Percentiles rank a stretch among this genome's conserved stretches.
phyloP scores from a whole-genome alignment of 208 protist species.

The Trypanosoma platydactyli region DNA sequence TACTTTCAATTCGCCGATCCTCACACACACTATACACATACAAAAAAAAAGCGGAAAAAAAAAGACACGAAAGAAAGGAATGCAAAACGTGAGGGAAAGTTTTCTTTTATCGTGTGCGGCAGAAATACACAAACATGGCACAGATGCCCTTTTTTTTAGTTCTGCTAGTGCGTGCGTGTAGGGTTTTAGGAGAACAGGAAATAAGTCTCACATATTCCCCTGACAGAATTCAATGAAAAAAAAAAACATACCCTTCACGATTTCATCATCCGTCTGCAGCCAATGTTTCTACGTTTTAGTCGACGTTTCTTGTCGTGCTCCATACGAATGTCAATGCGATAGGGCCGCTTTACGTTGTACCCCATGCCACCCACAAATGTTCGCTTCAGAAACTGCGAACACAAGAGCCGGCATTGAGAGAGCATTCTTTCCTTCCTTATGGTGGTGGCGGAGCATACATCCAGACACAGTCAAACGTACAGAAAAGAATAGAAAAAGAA shows the following conservation, averaged over 20 bases:
- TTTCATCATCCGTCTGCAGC: conserved; percentile 83
- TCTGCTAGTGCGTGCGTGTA: too few relatives aligned
- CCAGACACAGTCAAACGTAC: not conserved
- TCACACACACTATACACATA: conserved; percentile 4
- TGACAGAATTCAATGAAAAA: too few relatives aligned
- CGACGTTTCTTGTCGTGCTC: conserved; percentile 85
- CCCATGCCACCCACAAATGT: conserved; percentile 81
- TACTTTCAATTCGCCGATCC: not conserved
- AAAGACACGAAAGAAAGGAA: too few relatives aligned
- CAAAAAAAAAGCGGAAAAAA: not conserved
- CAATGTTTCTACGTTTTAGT: conserved; percentile 65
- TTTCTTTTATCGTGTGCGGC: too few relatives aligned
- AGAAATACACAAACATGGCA: too few relatives aligned
- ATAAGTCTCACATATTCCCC: too few relatives aligned
- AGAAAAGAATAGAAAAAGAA: not conserved
- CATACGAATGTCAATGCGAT: conserved; percentile 84
- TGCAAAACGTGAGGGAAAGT: not conserved
- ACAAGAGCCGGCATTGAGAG: conserved; percentile 28
- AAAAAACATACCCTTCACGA: too few relatives aligned
- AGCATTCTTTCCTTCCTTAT: conserved; percentile 37
- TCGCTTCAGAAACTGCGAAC: conserved; percentile 65
- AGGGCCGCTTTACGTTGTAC: conserved; percentile 77
- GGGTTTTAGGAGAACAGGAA: too few relatives aligned
- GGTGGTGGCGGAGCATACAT: not conserved
- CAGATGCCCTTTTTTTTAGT: too few relatives aligned